Conservation (phyloP, 441 rosid species). For the Metrosideros polymorpha region DNA sequence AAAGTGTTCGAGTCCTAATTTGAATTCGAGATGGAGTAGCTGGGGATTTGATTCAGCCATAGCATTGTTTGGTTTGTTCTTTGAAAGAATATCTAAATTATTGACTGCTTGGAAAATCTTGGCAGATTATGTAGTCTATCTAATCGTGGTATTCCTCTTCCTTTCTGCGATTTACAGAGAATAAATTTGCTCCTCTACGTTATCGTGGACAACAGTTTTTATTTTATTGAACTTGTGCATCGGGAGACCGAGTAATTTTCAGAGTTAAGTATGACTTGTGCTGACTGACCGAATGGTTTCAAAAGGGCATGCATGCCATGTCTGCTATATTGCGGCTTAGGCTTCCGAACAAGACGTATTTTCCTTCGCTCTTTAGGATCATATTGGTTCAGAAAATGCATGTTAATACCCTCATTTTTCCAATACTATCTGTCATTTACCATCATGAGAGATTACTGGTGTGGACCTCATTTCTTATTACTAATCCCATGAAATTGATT, state of each 20-base stretch:
- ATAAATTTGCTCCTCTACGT: background rate
- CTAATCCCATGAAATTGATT: background rate
- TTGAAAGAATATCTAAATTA: background rate
- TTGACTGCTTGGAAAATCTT: background rate
- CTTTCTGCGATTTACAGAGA: background rate
- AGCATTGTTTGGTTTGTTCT: background rate
- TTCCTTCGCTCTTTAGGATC: background rate
- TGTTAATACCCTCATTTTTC: background rate
- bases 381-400: background rate
- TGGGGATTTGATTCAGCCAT: background rate
- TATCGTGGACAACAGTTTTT: accelerated
- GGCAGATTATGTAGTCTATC: background rate
- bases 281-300: background rate
- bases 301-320: background rate
- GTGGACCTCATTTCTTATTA: background rate
- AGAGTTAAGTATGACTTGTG: background rate
- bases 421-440: background rate
- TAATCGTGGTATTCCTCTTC: background rate
- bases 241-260: background rate
- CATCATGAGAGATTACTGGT: background rate
- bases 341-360: background rate
- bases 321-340: background rate
- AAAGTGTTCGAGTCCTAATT: background rate
- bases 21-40: background rate
- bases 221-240: background rate